These are phyloP conservation scores for Cercis canadensis DNA, from an alignment of 306 rosid genomes.

Conservation along the genomic window DNA sequence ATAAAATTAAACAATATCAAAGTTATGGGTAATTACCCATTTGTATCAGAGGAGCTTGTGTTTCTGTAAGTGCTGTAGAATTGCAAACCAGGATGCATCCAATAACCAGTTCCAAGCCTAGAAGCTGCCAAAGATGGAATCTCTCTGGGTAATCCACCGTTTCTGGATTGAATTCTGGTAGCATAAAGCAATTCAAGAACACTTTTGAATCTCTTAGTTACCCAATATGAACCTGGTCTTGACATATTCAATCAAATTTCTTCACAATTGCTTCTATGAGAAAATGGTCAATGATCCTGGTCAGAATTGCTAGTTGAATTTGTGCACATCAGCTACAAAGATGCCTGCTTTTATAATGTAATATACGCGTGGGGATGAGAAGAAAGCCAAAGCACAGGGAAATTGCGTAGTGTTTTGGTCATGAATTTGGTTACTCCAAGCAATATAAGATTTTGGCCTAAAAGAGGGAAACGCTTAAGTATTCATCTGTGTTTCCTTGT, in stretches of 20 bases:
- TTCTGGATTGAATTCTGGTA: not conserved
- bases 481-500: conserved; percentile 44
- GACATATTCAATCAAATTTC: conserved; percentile 27
- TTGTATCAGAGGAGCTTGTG: conserved; percentile 23
- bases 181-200: conserved; percentile 38
- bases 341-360: conserved; percentile 1
- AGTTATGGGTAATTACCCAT: not conserved
- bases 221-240: conserved; percentile 20
- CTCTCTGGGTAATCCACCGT: not conserved
- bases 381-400: conserved; percentile 10
- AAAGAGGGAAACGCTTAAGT: conserved; percentile 29
- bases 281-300: not conserved
- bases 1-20: conserved; percentile 3
- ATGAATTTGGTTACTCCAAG: conserved; percentile 51
- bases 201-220: conserved; percentile 18
- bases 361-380: too few species aligned
- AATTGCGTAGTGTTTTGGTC: conserved; percentile 5
- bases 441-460: conserved; percentile 14
- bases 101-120: conserved; percentile 14
- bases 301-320: conserved; percentile 5
- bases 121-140: not conserved
- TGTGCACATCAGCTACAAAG: conserved; percentile 3
- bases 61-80: conserved; percentile 23
- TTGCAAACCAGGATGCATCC: conserved; percentile 18
- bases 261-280: conserved; percentile 14